These are phyloP conservation scores for Cubamyces lactineus DNA, from an alignment of 768 basidiomycete species.

Conservation along the genomic window DNA sequence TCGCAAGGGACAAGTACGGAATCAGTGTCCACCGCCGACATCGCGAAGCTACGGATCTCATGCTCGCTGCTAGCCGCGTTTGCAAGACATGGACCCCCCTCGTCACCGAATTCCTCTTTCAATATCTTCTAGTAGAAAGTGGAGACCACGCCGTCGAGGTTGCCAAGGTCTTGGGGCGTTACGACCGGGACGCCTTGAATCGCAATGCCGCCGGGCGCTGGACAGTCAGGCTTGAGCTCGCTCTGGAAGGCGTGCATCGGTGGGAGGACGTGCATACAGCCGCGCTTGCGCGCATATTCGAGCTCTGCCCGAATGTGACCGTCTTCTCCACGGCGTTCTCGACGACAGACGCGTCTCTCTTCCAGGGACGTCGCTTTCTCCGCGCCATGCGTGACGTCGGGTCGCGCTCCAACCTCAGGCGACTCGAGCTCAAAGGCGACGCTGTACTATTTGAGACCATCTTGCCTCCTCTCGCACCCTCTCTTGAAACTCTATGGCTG, in stretches of 20 bases:
- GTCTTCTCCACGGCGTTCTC: constrained; percentile 26
- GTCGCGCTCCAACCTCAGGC: constrained; percentile 3
- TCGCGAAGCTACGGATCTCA: constrained; percentile 20
- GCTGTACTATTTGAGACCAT: constrained; percentile 2
- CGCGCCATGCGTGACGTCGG: constrained; percentile 5
- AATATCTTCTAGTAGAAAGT: constrained; percentile 24
- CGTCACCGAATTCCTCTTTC: constrained; percentile 18
- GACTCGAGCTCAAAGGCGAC: constrained; percentile 19
- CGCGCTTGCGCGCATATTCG: constrained; percentile 19
- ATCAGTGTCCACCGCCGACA: constrained; percentile 21
- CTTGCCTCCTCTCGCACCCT: constrained; percentile 1
- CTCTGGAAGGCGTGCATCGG: constrained; percentile 23
- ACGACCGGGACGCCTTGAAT: neutral
- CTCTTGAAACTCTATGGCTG: constrained; percentile 22
- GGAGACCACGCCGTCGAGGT: constrained; percentile 22
- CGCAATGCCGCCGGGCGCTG: constrained; percentile 3
- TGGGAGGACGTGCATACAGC: constrained; percentile 20
- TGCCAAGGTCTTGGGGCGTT: constrained; percentile 3
- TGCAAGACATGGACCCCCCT: constrained; percentile 23
- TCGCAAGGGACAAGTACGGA: constrained; percentile 21
- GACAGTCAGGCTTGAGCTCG: constrained; percentile 25
- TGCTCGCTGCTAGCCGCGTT: constrained; percentile 22
- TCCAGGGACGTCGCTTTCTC: neutral
- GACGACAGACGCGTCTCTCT: constrained; percentile 13
- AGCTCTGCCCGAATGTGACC: constrained; percentile 18